These are phyloP conservation scores for Candida maltosa DNA, from an alignment of 805 yeast species.

Conservation along the genomic window DNA sequence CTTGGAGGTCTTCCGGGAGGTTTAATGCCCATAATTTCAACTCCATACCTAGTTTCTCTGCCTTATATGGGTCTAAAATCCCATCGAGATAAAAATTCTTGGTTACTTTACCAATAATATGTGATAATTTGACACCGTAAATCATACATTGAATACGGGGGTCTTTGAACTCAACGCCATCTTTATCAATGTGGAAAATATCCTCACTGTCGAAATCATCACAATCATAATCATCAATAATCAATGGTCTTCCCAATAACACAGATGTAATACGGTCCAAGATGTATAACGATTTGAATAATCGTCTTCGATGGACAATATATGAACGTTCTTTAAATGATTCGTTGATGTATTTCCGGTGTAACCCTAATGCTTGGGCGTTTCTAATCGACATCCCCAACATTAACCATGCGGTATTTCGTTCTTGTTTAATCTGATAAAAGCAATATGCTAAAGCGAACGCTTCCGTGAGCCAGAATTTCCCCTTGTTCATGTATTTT, in stretches of 20 bases:
- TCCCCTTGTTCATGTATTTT: constrained; percentile 29
- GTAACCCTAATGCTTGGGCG: constrained; percentile 40
- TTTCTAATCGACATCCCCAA: constrained; percentile 40
- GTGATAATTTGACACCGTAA: too few relatives aligned
- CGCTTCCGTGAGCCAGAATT: constrained; percentile 43
- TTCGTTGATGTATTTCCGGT: constrained; percentile 34
- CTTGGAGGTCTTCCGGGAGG: constrained; percentile 24
- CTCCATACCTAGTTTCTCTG: constrained; percentile 28
- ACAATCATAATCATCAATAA: constrained; percentile 33
- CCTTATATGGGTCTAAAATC: constrained; percentile 20
- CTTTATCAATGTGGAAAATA: constrained; percentile 1
- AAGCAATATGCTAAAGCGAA: constrained; percentile 35
- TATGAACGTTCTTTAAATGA: constrained; percentile 3
- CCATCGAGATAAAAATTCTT: constrained; percentile 29
- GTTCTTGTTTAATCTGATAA: constrained; percentile 34
- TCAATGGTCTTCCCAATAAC: constrained; percentile 32
- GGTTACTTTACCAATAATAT: constrained; percentile 25
- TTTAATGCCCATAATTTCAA: constrained; percentile 27
- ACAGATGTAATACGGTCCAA: constrained; percentile 32
- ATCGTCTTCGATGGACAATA: constrained; percentile 3
- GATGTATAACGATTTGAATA: constrained; percentile 19
- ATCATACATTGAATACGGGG: too few relatives aligned
- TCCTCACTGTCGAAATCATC: constrained; percentile 21
- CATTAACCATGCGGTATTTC: constrained; percentile 42
- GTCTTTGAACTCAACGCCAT: constrained; percentile 1